Base-by-base conservation (phyloP, 2,329 filamentous ascomycete genomes). In the Macrophomina phaseolina region DNA sequence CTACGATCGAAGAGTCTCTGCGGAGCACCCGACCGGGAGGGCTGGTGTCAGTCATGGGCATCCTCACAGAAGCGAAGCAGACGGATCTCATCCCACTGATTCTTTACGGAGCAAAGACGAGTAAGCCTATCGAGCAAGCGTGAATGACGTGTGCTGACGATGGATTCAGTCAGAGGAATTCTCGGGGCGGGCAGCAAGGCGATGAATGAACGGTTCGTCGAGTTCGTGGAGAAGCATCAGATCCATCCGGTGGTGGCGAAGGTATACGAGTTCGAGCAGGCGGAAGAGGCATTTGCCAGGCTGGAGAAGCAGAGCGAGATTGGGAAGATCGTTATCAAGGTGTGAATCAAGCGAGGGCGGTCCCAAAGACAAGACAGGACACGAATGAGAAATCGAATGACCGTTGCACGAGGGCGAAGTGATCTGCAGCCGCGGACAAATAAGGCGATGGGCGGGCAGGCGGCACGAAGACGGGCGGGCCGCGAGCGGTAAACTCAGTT, bases 1-100 rank as follows among this genome's bases (percentile, higher is more conserved):
- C 74, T 7, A 83, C 82, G 0, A 75, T 83, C 16, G 67, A 73
- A 32, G 81, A 85, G 72, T 83, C 81, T 62, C 74, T 86, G 40
- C 75, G 80, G 9, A 79, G 79, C 18, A 76, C 83, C 3, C 77
- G 79, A 0, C 77, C 74, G 38, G 84, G 83, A 1, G 85, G 84
- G 0, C 69, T 81, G 32, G 79, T 86, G 48, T 75, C 78, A 55
- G 72, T 81, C 11, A 80, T 85, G 52, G 84, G 84, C 0, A 83
- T 81, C 49, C 66, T 80, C n/a, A 67, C 53, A 53, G 58, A 71
- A 23, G 32, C 45, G 49, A 67, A 23, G 7, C 49, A 68, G 2
- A 62, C 53, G 4, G 69, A 70, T 1, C 48, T 74, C 1, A 34
- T 74, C 0, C 70, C 70, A 0, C 45, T 36, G 16, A 36, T 73